phyloP scores from a whole-genome alignment of 495 filamentous ascomycete species.

The Umbilicaria muhlenbergii region DNA sequence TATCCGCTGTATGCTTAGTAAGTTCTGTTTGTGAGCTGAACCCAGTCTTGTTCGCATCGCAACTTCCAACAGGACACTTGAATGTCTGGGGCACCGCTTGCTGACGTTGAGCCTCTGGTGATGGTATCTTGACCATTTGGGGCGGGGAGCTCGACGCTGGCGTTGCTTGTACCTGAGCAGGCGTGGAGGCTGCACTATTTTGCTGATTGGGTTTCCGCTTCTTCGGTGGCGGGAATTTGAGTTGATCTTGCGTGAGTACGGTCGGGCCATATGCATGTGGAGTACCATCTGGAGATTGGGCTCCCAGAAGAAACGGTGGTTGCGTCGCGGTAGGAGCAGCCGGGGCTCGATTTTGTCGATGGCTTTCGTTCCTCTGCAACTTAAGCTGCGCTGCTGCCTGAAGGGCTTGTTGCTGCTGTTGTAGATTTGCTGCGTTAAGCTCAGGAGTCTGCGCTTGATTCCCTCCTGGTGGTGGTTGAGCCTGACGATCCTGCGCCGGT shows the following conservation, averaged over 20 bases:
- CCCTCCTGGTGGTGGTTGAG: neutral
- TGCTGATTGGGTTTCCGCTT: slow-evolving; percentile 34
- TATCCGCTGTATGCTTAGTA: slow-evolving; percentile 31
- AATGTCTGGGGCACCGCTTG: slow-evolving; percentile 19
- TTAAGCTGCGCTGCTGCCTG: slow-evolving; percentile 28
- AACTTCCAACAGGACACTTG: slow-evolving; percentile 29
- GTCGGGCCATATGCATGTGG: slow-evolving; percentile 37
- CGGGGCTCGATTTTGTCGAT: slow-evolving; percentile 35
- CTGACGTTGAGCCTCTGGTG: slow-evolving; percentile 20
- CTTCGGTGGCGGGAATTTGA: slow-evolving; percentile 48
- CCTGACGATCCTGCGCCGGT: neutral
- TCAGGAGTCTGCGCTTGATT: slow-evolving; percentile 13
- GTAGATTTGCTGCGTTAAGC: slow-evolving; percentile 51
- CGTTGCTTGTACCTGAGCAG: slow-evolving; percentile 16
- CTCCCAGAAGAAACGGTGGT: slow-evolving; percentile 50
- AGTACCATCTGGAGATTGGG: slow-evolving; percentile 55
- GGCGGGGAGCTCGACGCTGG: slow-evolving; percentile 18
- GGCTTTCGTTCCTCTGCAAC: slow-evolving; percentile 40
- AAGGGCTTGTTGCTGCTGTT: slow-evolving; percentile 34
- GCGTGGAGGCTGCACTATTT: slow-evolving; percentile 18
- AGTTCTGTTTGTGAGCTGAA: slow-evolving; percentile 29
- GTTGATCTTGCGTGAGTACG: slow-evolving; percentile 35
- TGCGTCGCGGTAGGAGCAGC: slow-evolving; percentile 50
- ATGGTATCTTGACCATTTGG: slow-evolving; percentile 18
- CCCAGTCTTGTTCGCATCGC: slow-evolving; percentile 28